A percentile compares a stretch with the other conserved stretches of the same genome.
phyloP scores from a whole-genome alignment of 73 alveolate species.

The Tetrahymena thermophila region DNA sequence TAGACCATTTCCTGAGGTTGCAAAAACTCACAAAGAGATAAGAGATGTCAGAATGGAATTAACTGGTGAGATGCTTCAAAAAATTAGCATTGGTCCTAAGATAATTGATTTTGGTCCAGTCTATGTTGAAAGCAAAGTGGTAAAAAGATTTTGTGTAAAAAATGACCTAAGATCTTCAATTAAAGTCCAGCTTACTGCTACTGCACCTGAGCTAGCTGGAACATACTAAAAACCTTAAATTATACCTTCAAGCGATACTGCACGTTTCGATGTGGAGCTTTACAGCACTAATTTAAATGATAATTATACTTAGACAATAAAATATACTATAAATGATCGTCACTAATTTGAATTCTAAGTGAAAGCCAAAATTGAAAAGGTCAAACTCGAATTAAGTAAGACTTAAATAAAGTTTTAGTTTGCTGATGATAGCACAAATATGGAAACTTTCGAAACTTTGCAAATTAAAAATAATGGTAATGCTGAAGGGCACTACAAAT shows the following conservation, averaged over 20 bases:
- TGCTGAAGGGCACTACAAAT: conserved; percentile 21
- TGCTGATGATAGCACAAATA: conserved; percentile 10
- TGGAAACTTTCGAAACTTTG: conserved; percentile 19
- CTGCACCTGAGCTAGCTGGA: conserved; percentile 10
- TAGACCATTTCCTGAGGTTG: conserved; percentile 15
- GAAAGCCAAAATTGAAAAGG: conserved; percentile 11
- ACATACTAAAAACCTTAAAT: conserved; percentile 19
- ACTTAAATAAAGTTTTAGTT: background rate
- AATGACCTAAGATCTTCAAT: conserved; percentile 35
- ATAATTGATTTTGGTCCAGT: conserved; percentile 35
- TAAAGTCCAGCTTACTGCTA: conserved; percentile 11
- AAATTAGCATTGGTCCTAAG: conserved; percentile 31
- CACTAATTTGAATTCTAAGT: conserved; percentile 33
- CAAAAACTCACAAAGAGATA: conserved; percentile 36
- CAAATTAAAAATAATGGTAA: conserved; percentile 29
- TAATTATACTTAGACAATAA: conserved; percentile 18
- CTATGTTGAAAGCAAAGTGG: conserved; percentile 19
- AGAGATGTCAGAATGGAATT: conserved; percentile 40
- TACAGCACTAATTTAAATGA: background rate
- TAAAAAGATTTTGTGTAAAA: conserved; percentile 17
- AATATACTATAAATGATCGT: conserved; percentile 22
- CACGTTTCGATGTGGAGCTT: conserved; percentile 19
- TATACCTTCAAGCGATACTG: conserved; percentile 40
- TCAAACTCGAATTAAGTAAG: conserved; percentile 2
- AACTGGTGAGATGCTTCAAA: conserved; percentile 32